Conservation (phyloP, 768 basidiomycete species). For the Tylopilus intermedius region DNA sequence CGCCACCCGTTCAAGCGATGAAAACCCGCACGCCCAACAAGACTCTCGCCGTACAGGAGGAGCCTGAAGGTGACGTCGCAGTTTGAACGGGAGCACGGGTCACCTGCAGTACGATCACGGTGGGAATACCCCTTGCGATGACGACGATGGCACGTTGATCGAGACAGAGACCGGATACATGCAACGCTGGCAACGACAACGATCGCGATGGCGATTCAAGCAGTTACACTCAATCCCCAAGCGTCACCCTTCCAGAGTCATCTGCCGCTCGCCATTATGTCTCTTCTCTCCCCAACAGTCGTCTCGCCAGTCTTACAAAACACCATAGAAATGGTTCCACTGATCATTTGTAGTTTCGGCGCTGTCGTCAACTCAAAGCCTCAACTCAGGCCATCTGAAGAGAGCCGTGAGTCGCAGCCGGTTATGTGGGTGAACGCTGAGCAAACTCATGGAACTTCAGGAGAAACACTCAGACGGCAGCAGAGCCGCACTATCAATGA, state of each 20-base stretch:
- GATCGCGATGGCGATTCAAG: conserved; percentile 43
- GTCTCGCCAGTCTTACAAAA: conserved; percentile 37
- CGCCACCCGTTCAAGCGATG: conserved; percentile 51
- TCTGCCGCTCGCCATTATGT: conserved; percentile 30
- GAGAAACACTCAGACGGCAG: conserved; percentile 14
- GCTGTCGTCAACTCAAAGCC: conserved; percentile 49
- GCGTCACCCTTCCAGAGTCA: conserved; percentile 51
- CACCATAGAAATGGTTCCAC: conserved; percentile 55
- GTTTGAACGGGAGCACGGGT: conserved; percentile 37
- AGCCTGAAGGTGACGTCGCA: conserved; percentile 60
- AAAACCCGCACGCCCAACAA: conserved; percentile 60
- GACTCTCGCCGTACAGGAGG: conserved; percentile 74
- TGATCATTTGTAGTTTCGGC: conserved; percentile 61
- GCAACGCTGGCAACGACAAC: conserved; percentile 25
- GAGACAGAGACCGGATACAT: conserved; percentile 35
- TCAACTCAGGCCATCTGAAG: conserved; percentile 22
- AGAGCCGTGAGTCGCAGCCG: conserved; percentile 25
- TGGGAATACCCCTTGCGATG: conserved; percentile 38
- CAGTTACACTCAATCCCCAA: conserved; percentile 63
- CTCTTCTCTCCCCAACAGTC: conserved; percentile 27
- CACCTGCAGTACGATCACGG: conserved; percentile 33
- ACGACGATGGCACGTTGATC: conserved; percentile 43
- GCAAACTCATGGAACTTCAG: conserved; percentile 9
- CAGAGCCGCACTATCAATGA: conserved; percentile 18
- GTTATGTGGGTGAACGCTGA: conserved; percentile 14